Percentiles rank a stretch among this genome's conserved stretches.
Evolutionary conservation across 2,329 filamentous ascomycete species (phyloP).

Genomic region (Penicillium corylophilum): DNA sequence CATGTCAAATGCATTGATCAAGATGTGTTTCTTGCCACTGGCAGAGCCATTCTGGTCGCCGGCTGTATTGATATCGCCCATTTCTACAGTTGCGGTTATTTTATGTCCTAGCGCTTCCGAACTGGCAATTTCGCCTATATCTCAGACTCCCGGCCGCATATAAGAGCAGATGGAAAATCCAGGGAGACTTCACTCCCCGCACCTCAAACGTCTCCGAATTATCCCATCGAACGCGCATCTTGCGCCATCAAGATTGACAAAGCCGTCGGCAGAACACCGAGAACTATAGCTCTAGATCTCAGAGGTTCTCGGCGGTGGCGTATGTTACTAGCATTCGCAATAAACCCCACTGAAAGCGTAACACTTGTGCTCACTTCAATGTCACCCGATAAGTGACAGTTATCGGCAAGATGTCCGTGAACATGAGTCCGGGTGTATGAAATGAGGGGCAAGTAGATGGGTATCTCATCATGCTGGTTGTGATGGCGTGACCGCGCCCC

Average conservation of each 20-base stretch:
- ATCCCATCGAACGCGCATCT: conserved; percentile 8
- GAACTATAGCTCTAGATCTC: not conserved
- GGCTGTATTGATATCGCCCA: conserved; percentile 13
- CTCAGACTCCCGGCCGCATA: not conserved
- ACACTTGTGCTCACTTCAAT: not conserved
- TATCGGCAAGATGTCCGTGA: too few species aligned
- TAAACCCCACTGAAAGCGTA: conserved; percentile 19
- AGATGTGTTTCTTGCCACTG: conserved; percentile 53
- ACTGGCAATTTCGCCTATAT: not conserved
- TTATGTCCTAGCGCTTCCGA: not conserved
- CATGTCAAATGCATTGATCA: conserved; percentile 67
- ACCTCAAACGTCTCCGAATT: not conserved
- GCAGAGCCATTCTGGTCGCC: conserved; percentile 18
- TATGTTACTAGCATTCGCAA: conserved; percentile 19
- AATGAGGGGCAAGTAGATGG: conserved; percentile 1
- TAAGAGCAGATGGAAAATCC: not conserved
- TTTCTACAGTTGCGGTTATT: not conserved
- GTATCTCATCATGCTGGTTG: conserved; percentile 14
- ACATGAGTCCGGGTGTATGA: not conserved
- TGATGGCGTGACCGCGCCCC: conserved; percentile 16
- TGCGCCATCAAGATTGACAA: conserved; percentile 10
- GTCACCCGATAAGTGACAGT: too few species aligned
- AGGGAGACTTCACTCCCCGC: not conserved
- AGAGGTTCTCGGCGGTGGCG: not conserved
- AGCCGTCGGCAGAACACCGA: conserved; percentile 1